Conservation (phyloP, 805 yeast species). For the Phaffomyces thermotolerans region DNA sequence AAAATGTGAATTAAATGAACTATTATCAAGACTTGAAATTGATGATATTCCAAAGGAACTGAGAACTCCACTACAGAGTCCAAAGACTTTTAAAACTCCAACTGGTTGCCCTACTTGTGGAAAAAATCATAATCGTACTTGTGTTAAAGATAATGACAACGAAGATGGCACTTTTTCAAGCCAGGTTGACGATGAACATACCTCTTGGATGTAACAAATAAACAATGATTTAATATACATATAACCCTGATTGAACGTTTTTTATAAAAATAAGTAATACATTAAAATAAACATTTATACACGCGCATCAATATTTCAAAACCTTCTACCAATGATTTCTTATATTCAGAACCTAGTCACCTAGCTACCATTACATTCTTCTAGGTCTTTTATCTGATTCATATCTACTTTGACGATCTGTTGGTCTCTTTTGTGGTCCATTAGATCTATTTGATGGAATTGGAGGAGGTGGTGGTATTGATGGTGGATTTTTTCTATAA, state of each 20-base stretch:
- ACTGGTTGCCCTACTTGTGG: not conserved
- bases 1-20: conserved; percentile 9
- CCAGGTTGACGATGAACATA: too few species aligned
- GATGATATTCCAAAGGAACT: conserved; percentile 5
- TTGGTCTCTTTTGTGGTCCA: conserved; percentile 3
- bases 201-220: too few species aligned
- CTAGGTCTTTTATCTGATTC: conserved; percentile 7
- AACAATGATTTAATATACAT: too few species aligned
- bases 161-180: too few species aligned
- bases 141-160: too few species aligned
- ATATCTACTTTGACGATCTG: conserved; percentile 2
- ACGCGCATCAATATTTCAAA: too few species aligned
- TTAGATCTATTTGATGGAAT: not conserved
- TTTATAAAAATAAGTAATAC: too few species aligned
- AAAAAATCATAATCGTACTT: too few species aligned
- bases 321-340: too few species aligned
- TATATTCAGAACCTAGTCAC: not conserved
- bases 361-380: conserved; percentile 1
- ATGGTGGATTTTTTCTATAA: conserved; percentile 1
- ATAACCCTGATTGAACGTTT: too few species aligned
- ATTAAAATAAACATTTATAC: too few species aligned
- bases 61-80: conserved; percentile 4
- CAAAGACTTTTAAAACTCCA: not conserved
- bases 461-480: conserved; percentile 16
- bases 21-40: not conserved